Base-by-base conservation (phyloP, 805 yeast species). In the Teunomyces stri region DNA sequence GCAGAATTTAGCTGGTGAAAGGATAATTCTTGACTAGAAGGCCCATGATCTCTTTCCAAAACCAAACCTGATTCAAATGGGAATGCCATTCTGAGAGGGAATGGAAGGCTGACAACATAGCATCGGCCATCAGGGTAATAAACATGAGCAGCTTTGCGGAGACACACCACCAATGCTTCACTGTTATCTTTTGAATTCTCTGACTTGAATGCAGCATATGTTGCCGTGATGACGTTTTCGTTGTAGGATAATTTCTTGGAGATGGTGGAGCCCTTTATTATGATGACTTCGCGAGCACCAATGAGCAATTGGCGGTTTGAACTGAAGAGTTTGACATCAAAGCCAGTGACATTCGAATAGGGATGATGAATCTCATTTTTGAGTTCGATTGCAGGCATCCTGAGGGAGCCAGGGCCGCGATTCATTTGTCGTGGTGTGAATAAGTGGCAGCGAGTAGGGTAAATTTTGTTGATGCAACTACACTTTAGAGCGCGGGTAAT, bases 41-140 rank as follows among this genome's bases (percentile, higher is more conserved):
- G 30, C 16, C 53, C 49, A 25, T 56, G 55, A 42, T 73, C 76
- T 33, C 82, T 69, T 56, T 86, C 87, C 18, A 87, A 56, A 0
- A 90, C 66, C 3, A 89, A 58, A 0, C 97, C 97, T 35, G 79
- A 74, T 20, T 80, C 81, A 56, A 82, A 85, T 9, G 85, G 76
- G 50, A 85, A 76, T 1, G 85, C 91, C 22, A 71, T 71, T 31
- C 69, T 73, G 21, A 87, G 75, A 5, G 69, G 68, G 52, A 89
- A 87, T 0, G 97, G 95, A 51, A 90, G 79, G 53, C 81, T 82
- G 9, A 84, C 77, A 1, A 78, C 73, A 48, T 79, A 79, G 0
- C 79, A 71, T 25, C 79, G 73, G 2, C 94, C 94, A 49, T 78
- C 78, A 4, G 66, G 64, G 47, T 78, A 78, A 59, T 85, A 88